phyloP scores from a whole-genome alignment of 1,139 yeast species.

The Kurtzmaniella natalensis region DNA sequence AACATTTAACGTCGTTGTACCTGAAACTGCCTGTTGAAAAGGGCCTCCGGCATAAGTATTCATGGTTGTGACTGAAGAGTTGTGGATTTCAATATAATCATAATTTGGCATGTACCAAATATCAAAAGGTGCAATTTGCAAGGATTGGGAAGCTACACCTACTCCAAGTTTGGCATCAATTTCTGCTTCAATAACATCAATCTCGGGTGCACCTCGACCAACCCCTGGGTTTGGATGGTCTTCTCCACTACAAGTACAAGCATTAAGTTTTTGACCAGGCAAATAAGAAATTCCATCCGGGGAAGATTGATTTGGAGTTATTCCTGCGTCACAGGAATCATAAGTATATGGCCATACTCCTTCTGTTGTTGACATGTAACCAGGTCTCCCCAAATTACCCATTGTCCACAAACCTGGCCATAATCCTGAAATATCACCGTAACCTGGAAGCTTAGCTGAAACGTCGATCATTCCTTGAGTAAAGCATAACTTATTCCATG shows the following conservation, averaged over 20 bases:
- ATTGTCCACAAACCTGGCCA: conserved; percentile 33
- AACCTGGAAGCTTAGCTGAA: conserved; percentile 22
- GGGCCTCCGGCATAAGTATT: conserved; percentile 28
- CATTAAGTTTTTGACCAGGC: conserved; percentile 24
- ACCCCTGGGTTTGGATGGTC: conserved; percentile 25
- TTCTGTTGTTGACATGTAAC: conserved; percentile 23
- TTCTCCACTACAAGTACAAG: conserved; percentile 23
- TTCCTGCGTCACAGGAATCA: conserved; percentile 29
- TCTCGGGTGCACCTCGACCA: conserved; percentile 30
- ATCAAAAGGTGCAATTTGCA: conserved; percentile 26
- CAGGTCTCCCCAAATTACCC: conserved; percentile 29
- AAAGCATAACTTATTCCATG: conserved; percentile 27
- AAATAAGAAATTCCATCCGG: conserved; percentile 28
- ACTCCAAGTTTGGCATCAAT: conserved; percentile 12
- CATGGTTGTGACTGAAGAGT: conserved; percentile 20
- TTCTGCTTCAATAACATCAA: conserved; percentile 26
- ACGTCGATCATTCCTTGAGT: conserved; percentile 23
- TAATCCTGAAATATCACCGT: conserved; percentile 24
- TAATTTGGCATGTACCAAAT: conserved; percentile 28
- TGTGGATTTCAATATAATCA: conserved; percentile 19
- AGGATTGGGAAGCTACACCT: conserved; percentile 26
- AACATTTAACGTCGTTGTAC: conserved; percentile 20
- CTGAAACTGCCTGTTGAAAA: conserved; percentile 25
- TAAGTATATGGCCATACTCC: conserved; percentile 31
- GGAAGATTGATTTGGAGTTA: conserved; percentile 27